Conservation (phyloP, 1,139 yeast species). For the Geotrichum klebahnii region DNA sequence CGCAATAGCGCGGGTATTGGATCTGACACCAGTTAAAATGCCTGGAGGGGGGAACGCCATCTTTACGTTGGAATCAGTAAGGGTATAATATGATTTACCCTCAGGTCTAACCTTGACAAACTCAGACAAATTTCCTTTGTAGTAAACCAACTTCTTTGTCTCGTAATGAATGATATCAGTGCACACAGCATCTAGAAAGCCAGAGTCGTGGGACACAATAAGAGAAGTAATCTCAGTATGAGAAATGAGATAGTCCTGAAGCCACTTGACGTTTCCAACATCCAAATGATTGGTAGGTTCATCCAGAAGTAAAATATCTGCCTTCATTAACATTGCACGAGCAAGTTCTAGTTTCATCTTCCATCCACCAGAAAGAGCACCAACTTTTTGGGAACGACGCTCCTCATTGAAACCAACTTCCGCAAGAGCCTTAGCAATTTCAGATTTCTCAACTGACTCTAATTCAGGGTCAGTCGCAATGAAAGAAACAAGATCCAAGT, state of each 20-base stretch:
- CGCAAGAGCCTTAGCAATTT: slow-evolving; percentile 68
- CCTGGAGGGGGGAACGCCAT: slow-evolving; percentile 99
- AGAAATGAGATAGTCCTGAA: slow-evolving; percentile 70
- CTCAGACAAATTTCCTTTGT: slow-evolving; percentile 91
- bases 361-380: slow-evolving; percentile 89
- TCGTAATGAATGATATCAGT: slow-evolving; percentile 96
- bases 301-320: slow-evolving; percentile 88
- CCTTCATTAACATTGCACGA: slow-evolving; percentile 96
- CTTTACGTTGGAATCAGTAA: slow-evolving; percentile 86
- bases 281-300: slow-evolving; percentile 99
- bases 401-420: slow-evolving; percentile 90
- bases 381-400: slow-evolving; percentile 83
- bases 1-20: slow-evolving; percentile 92
- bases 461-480: slow-evolving; percentile 90
- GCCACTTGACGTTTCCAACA: slow-evolving; percentile 89
- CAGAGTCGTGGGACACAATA: slow-evolving; percentile 96
- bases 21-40: slow-evolving; percentile 89
- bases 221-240: slow-evolving; percentile 87
- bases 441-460: slow-evolving; percentile 55
- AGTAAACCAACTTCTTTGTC: slow-evolving; percentile 88
- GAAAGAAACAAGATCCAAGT: slow-evolving; percentile 78
- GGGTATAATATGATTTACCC: slow-evolving; percentile 93
- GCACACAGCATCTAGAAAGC: slow-evolving; percentile 91
- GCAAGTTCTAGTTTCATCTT: slow-evolving; percentile 97
- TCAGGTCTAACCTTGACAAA: slow-evolving; percentile 92